phyloP scores from a whole-genome alignment of 331 rosid species.

The Prunus yedoensis region DNA sequence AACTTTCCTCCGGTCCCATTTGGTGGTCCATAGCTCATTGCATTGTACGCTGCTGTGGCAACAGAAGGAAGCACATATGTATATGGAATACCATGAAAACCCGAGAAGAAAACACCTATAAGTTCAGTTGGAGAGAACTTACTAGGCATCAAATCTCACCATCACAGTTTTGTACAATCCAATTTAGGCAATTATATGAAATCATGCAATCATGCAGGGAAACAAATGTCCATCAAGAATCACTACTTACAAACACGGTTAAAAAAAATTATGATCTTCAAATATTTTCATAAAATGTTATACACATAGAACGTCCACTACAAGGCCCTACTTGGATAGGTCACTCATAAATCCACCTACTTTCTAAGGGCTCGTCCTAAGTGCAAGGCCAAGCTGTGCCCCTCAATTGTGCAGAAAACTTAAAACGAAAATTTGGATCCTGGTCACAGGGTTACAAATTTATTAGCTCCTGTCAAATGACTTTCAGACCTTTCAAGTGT shows the following conservation, averaged over 20 bases:
- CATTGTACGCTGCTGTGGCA: slow-evolving; percentile 66
- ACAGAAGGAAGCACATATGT: slow-evolving; percentile 71
- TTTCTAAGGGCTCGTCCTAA: neutral
- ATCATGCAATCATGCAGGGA: neutral
- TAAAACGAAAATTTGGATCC: neutral
- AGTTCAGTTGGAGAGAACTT: slow-evolving; percentile 34
- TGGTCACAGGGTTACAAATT: neutral
- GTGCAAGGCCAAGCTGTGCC: neutral
- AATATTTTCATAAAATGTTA: neutral
- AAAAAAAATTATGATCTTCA: neutral
- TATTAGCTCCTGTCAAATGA: neutral
- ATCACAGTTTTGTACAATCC: slow-evolving; percentile 23
- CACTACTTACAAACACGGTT: neutral
- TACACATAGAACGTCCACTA: neutral
- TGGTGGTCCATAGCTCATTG: slow-evolving; percentile 50
- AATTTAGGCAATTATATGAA: slow-evolving; percentile 2
- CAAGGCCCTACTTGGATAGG: neutral
- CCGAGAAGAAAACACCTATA: slow-evolving; percentile 61
- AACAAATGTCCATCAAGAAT: slow-evolving; percentile 1
- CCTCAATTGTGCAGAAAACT: neutral
- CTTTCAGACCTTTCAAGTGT: neutral
- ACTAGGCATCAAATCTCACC: slow-evolving; percentile 35
- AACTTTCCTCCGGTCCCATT: slow-evolving; percentile 80
- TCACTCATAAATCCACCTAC: neutral
- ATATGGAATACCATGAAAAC: slow-evolving; percentile 67